Base-by-base conservation (phyloP, 2,329 filamentous ascomycete species). In the Alternaria novae-zelandiae region DNA sequence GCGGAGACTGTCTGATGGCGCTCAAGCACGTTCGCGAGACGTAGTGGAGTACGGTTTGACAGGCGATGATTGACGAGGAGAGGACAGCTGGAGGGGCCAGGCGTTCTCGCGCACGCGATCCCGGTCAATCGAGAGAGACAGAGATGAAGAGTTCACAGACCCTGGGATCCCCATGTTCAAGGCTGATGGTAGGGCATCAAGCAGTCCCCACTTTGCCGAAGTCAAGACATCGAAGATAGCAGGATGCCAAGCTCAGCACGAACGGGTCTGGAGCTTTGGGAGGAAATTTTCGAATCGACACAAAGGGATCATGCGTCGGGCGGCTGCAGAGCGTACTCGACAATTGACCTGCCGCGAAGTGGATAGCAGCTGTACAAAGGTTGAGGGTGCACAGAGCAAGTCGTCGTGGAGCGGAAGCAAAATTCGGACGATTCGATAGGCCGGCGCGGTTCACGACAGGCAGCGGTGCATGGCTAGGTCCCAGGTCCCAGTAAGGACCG, bases 1-100 rank as follows among this genome's bases (percentile, higher is more conserved):
- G 75, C 68, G 70, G 72, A 71, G 75, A 67, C 62, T 61, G 65
- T 70, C 66, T 66, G 62, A 60, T 59, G 68, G 68, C 59, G 61
- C 66, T 70, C 60, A 67, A 73, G 71, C 67, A 57, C 60, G 61
- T 68, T 72, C 67, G 68, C 70, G 61, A 56, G 36, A 59, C 64
- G 63, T 59, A 61, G 59, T 61, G 54, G 55, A 54, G 47, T 61
- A 67, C 63, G 53, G 53, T 59, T 57, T 59, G 56, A 62, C 61
- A 61, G 58, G 58, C 56, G 59, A 66, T 71, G 68, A 73, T 72
- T 73, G 73, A 72, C 70, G 64, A 58, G 61, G 66, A 55, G 63
- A 67, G 63, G 60, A 58, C 45, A 53, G 41, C 59, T 55, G 51
- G 61, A 63, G 65, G 69, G 72, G 64, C 66, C 69, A 63, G 66